Evolutionary conservation across 306 rosid genomes (phyloP).

Genomic region (Trichosanthes cucumerina): DNA sequence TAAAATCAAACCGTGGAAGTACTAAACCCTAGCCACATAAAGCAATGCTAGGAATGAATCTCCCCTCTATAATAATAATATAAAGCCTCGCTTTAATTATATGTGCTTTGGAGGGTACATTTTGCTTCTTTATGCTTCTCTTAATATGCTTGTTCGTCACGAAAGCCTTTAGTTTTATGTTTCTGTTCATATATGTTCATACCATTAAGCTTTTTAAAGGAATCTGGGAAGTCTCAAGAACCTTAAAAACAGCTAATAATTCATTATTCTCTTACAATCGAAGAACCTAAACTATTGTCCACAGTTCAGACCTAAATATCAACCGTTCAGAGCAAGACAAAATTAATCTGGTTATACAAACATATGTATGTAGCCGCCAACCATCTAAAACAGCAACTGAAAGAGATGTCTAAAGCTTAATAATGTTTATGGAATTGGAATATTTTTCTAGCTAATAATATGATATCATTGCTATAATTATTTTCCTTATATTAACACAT

Average conservation of each 20-base stretch:
- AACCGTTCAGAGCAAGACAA: background rate
- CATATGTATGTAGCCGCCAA: background rate
- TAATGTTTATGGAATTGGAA: background rate
- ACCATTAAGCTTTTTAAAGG: background rate
- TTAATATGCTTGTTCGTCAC: too few species aligned
- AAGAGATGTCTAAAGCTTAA: background rate
- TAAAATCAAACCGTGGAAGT: too few species aligned
- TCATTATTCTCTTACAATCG: background rate
- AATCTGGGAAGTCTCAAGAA: background rate
- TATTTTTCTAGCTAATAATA: background rate
- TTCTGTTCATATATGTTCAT: background rate
- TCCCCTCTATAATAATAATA: too few species aligned
- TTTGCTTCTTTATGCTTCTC: too few species aligned
- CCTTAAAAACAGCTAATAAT: too few species aligned
- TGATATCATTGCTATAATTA: too few species aligned
- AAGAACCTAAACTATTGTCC: background rate
- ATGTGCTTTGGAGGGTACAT: too few species aligned
- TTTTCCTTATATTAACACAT: too few species aligned
- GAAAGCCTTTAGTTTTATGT: background rate
- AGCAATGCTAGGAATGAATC: too few species aligned
- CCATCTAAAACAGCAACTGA: background rate
- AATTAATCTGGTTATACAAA: background rate
- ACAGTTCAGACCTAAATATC: background rate
- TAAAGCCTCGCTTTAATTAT: too few species aligned
- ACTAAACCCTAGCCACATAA: too few species aligned